Percentiles rank a stretch among this genome's conserved stretches.
Evolutionary conservation across 2,329 filamentous ascomycete species (phyloP).

Genomic region (Venturiaceae sp.): DNA sequence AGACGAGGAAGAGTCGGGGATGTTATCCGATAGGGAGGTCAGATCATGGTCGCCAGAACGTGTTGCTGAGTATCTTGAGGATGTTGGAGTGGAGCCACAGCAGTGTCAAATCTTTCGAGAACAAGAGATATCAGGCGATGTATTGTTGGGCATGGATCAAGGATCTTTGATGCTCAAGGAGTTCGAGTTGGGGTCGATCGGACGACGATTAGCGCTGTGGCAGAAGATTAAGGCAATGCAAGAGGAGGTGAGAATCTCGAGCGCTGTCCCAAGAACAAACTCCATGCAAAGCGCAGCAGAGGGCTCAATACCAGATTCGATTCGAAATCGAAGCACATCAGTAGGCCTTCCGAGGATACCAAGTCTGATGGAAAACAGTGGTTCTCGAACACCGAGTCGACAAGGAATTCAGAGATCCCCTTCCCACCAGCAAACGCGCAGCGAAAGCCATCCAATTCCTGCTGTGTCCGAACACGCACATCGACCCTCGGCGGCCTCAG

Average conservation of each 20-base stretch:
- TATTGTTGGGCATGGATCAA: constrained; percentile 89
- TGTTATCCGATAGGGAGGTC: constrained; percentile 66
- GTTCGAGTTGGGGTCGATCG: constrained; percentile 86
- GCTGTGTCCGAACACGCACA: constrained; percentile 14
- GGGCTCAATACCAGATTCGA: constrained; percentile 30
- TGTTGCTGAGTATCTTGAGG: constrained; percentile 83
- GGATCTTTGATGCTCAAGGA: constrained; percentile 92
- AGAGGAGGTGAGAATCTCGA: constrained; percentile 64
- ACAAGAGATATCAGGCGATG: constrained; percentile 92
- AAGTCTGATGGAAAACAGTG: constrained; percentile 22
- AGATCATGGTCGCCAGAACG: constrained; percentile 68
- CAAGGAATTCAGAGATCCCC: constrained; percentile 19
- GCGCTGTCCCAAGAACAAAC: constrained; percentile 21
- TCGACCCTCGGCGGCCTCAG: constrained; percentile 68
- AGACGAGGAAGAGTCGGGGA: constrained; percentile 74
- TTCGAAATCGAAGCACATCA: constrained; percentile 36
- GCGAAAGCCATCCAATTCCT: constrained; percentile 2
- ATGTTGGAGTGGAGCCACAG: constrained; percentile 71
- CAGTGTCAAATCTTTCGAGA: constrained; percentile 93
- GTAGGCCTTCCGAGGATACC: constrained; percentile 28
- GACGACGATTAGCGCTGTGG: constrained; percentile 85
- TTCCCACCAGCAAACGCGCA: constrained; percentile 16
- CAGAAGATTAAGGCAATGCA: constrained; percentile 90
- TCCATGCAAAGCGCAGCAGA: constrained; percentile 33
- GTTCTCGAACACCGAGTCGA: constrained; percentile 15